phyloP scores from a whole-genome alignment of 805 yeast species.

The Hanseniaspora nectarophila region DNA sequence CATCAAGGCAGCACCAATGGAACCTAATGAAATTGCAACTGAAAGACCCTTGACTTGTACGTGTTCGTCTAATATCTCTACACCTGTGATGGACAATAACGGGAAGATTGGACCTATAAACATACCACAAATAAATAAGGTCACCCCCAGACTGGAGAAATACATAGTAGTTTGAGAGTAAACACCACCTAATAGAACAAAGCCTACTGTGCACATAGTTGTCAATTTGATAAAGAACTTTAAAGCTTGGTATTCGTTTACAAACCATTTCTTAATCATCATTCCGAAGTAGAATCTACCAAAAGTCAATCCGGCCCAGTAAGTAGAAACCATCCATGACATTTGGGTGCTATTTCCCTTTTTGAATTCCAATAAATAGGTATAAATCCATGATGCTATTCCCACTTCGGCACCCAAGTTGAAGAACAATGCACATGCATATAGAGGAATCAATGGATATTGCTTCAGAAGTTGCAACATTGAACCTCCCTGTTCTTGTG shows the following conservation, averaged over 20 bases:
- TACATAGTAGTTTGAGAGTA: slow-evolving; percentile 19
- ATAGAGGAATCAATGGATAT: slow-evolving; percentile 33
- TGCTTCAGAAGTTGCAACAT: slow-evolving; percentile 22
- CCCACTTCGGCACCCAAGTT: slow-evolving; percentile 63
- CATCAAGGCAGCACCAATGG: slow-evolving; percentile 11
- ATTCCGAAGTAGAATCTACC: slow-evolving; percentile 53
- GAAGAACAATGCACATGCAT: slow-evolving; percentile 44
- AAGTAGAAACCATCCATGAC: slow-evolving; percentile 57
- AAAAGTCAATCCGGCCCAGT: slow-evolving; percentile 57
- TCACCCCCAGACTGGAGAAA: slow-evolving; percentile 19
- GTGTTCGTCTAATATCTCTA: slow-evolving; percentile 48
- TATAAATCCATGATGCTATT: slow-evolving; percentile 59
- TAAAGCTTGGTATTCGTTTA: slow-evolving; percentile 34
- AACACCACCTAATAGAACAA: slow-evolving; percentile 21
- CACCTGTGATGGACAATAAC: slow-evolving; percentile 52
- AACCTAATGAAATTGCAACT: slow-evolving; percentile 60
- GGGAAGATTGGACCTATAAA: slow-evolving; percentile 65
- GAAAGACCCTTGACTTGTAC: slow-evolving; percentile 60
- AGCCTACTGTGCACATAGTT: slow-evolving; percentile 28
- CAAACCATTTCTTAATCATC: slow-evolving; percentile 38
- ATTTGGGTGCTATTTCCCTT: slow-evolving; percentile 36
- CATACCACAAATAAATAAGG: slow-evolving; percentile 40
- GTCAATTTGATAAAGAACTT: slow-evolving; percentile 28
- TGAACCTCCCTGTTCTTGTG: background rate
- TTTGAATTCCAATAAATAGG: slow-evolving; percentile 47